Conservation (phyloP, 176 grass and related monocot species). For the Phragmites australis region DNA sequence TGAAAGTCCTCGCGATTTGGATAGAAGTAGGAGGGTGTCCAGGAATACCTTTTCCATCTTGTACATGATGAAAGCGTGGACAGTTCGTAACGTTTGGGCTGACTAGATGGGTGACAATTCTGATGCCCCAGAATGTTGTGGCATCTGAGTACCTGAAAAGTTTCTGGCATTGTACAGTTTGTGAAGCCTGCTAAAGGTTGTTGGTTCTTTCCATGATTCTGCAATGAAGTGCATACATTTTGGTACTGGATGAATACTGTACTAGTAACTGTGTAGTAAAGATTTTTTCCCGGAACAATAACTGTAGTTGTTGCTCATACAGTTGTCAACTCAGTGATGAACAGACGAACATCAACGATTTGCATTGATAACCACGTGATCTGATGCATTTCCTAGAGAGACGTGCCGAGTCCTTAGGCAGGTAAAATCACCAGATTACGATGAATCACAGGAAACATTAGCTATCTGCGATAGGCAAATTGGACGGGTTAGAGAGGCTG, state of each 20-base stretch:
- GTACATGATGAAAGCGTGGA: slow-evolving; percentile 26
- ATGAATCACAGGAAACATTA: too few relatives aligned
- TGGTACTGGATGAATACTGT: background rate
- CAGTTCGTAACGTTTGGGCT: slow-evolving; percentile 14
- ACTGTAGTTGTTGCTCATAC: background rate
- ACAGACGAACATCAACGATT: background rate
- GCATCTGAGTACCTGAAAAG: slow-evolving; percentile 32
- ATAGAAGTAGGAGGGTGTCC: slow-evolving; percentile 41
- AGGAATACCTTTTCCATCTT: slow-evolving; percentile 21
- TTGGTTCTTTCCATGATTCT: background rate
- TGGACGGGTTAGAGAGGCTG: background rate
- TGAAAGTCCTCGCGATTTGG: slow-evolving; percentile 38
- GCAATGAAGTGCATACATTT: background rate
- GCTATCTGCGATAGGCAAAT: background rate
- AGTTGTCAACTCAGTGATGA: background rate
- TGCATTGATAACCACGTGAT: background rate
- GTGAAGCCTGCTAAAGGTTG: background rate
- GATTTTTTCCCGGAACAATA: too few relatives aligned
- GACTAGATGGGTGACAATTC: slow-evolving; percentile 7
- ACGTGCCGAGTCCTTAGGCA: background rate
- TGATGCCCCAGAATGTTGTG: slow-evolving; percentile 19
- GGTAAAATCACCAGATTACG: background rate
- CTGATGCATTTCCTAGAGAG: background rate
- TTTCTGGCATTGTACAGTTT: slow-evolving; percentile 35
- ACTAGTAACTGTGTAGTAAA: too few relatives aligned